Evolutionary conservation across 495 filamentous ascomycete genomes (phyloP).

Genomic region (Talaromyces thailandensis): DNA sequence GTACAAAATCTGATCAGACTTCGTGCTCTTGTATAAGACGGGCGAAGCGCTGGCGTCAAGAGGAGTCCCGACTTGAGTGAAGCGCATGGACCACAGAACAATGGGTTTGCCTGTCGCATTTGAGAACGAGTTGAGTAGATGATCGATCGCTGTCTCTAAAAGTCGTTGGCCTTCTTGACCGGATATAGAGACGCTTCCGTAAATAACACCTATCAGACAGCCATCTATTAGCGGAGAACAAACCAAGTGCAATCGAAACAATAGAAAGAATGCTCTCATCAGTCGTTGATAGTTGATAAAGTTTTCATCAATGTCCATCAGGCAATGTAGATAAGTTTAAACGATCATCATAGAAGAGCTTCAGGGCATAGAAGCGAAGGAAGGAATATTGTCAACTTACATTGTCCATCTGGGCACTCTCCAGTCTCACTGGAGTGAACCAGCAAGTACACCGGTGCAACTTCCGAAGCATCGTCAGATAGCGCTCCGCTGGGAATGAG

Average conservation of each 20-base stretch:
- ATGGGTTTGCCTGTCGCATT: constrained; percentile 23
- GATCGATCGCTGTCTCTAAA: constrained; percentile 45
- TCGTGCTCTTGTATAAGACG: constrained; percentile 13
- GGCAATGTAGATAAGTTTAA: constrained; percentile 99
- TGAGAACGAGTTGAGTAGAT: constrained; percentile 36
- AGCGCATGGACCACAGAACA: constrained; percentile 53
- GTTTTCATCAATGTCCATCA: constrained; percentile 72
- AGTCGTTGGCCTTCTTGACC: constrained; percentile 26
- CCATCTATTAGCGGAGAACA: constrained; percentile 7
- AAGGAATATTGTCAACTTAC: constrained; percentile 50
- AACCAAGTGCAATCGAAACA: constrained; percentile 9
- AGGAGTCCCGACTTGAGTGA: constrained; percentile 39
- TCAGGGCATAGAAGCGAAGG: constrained; percentile 7
- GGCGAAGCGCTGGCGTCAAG: constrained; percentile 10
- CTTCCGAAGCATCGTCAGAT: constrained; percentile 12
- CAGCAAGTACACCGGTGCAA: constrained; percentile 60
- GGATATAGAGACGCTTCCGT: constrained; percentile 42
- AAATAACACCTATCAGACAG: constrained; percentile 54
- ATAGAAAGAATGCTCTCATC: constrained; percentile 43
- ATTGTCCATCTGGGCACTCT: constrained; percentile 77
- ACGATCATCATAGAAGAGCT: constrained; percentile 57
- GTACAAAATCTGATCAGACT: constrained; percentile 19
- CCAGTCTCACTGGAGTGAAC: constrained; percentile 80
- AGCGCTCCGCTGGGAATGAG: constrained; percentile 54
- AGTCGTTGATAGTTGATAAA: constrained; percentile 64